phyloP scores from a whole-genome alignment of 306 rosid genomes.

The Cucurbita argyrosperma region DNA sequence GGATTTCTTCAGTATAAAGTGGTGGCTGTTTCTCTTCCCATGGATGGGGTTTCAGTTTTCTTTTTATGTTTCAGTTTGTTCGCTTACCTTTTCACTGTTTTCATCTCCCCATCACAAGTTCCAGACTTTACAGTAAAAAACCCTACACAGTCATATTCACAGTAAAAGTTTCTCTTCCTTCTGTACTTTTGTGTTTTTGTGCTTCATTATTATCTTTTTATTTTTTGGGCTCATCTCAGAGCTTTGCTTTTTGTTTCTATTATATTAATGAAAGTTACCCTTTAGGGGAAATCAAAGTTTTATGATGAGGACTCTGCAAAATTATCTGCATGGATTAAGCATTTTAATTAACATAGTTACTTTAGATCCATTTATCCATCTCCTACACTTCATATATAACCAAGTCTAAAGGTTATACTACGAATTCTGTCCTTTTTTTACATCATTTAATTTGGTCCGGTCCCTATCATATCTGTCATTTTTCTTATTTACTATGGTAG shows the following conservation, averaged over 20 bases:
- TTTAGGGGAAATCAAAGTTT: neutral
- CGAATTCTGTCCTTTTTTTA: neutral
- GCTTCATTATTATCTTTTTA: neutral
- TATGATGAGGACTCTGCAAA: neutral
- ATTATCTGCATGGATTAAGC: neutral
- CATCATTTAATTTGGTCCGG: no score
- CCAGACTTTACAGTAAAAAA: neutral
- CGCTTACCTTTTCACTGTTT: neutral
- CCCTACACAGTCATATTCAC: neutral
- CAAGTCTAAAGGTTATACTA: neutral
- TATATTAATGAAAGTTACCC: neutral
- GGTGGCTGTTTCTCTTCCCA: neutral
- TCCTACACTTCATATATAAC: neutral
- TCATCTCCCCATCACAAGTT: neutral
- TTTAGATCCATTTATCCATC: neutral
- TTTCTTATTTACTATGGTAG: neutral
- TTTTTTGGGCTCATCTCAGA: neutral
- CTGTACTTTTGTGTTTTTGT: neutral
- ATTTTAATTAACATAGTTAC: neutral
- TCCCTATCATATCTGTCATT: neutral
- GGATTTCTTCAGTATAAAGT: neutral
- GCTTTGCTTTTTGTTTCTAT: neutral
- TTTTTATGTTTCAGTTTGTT: neutral
- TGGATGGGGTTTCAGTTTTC: neutral
- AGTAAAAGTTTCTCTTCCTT: conserved; percentile 4